phyloP scores from a whole-genome alignment of 768 basidiomycete species.

The Lentinula edodes region DNA sequence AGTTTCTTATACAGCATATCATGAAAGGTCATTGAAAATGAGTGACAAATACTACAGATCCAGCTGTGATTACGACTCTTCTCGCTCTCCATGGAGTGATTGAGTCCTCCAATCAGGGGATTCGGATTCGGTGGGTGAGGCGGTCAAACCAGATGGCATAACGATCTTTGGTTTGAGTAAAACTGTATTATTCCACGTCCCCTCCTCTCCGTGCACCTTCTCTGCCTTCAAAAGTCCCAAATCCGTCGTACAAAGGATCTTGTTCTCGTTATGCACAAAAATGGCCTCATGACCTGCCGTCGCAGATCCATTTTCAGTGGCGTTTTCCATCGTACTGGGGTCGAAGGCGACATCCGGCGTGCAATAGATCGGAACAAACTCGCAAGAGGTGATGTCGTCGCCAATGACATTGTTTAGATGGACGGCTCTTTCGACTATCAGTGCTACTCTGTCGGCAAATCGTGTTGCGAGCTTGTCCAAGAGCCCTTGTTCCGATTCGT shows the following conservation, averaged over 20 bases:
- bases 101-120: not conserved
- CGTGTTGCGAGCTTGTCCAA: constrained; percentile 32
- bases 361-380: constrained; percentile 46
- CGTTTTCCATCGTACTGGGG: constrained; percentile 38
- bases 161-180: constrained; percentile 54
- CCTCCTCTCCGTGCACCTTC: constrained; percentile 29
- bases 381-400: constrained; percentile 52
- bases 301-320: constrained; percentile 18
- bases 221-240: constrained; percentile 42
- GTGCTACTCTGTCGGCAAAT: constrained; percentile 37
- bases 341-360: constrained; percentile 37
- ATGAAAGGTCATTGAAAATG: not conserved
- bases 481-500: constrained; percentile 21
- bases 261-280: not conserved
- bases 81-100: not conserved
- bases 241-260: constrained; percentile 52
- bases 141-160: constrained; percentile 31
- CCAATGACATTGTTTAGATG: constrained; percentile 53
- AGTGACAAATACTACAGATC: not conserved
- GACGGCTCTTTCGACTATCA: constrained; percentile 39
- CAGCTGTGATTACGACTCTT: not conserved
- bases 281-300: not conserved
- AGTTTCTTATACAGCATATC: not conserved
- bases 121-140: not conserved
- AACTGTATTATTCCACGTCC: constrained; percentile 43